phyloP scores from a whole-genome alignment of 129 eudicot genomes.

The Chrysanthemum makinoi region DNA sequence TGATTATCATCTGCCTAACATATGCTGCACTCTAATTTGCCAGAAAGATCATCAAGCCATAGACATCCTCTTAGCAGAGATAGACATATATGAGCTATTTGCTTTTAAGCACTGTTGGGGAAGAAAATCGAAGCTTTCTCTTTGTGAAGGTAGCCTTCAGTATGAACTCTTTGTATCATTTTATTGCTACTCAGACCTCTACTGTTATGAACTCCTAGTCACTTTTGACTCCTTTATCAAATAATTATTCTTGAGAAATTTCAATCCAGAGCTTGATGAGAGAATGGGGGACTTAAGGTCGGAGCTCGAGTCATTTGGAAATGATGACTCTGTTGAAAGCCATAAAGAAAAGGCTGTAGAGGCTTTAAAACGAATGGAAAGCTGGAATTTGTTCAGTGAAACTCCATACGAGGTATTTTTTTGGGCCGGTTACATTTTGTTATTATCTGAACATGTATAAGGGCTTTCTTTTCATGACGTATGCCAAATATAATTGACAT shows the following conservation, averaged over 20 bases:
- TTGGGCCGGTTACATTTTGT: neutral
- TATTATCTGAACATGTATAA: too few species aligned
- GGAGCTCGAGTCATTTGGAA: slow-evolving; percentile 82
- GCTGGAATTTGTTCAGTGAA: slow-evolving; percentile 91
- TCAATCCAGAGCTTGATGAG: slow-evolving; percentile 84
- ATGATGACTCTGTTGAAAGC: slow-evolving; percentile 73
- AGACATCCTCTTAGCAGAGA: slow-evolving; percentile 95
- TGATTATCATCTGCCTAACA: slow-evolving; percentile 20
- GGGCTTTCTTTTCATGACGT: neutral
- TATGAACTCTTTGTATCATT: slow-evolving; percentile 1
- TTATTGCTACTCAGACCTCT: neutral
- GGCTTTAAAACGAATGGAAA: slow-evolving; percentile 94
- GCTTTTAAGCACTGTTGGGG: slow-evolving; percentile 96
- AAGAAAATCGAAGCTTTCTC: slow-evolving; percentile 86
- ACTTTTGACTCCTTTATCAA: slow-evolving; percentile 15
- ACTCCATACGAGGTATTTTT: slow-evolving; percentile 49
- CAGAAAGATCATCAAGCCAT: slow-evolving; percentile 94
- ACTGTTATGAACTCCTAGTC: slow-evolving; percentile 1
- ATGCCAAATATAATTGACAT: neutral
- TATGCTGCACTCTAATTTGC: slow-evolving; percentile 20
- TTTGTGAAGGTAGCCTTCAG: slow-evolving; percentile 75
- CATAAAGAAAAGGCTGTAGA: slow-evolving; percentile 77
- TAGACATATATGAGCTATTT: slow-evolving; percentile 97
- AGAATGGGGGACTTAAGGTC: slow-evolving; percentile 86
- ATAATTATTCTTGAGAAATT: slow-evolving; percentile 6